Evolutionary conservation across 768 basidiomycete genomes (phyloP).

Genomic region (Termitomyces sp.): DNA sequence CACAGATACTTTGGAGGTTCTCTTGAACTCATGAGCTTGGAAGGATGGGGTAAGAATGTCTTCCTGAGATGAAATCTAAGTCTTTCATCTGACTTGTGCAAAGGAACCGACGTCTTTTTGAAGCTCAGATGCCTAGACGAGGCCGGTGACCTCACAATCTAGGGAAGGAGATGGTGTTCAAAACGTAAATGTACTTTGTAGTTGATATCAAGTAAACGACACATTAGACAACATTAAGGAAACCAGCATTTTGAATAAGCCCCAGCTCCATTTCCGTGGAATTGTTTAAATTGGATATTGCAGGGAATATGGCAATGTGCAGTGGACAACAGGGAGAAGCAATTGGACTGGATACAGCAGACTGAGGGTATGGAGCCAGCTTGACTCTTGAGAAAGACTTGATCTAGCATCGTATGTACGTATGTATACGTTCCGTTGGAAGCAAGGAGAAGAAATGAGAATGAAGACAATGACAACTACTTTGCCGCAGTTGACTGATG

Average conservation of each 20-base stretch:
- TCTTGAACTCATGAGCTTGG: conserved; percentile 75
- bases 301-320: conserved; percentile 30
- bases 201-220: conserved; percentile 1
- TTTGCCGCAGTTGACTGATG: conserved; percentile 41
- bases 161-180: neutral
- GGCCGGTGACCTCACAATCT: conserved; percentile 44
- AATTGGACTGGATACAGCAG: conserved; percentile 34
- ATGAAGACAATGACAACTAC: conserved; percentile 28
- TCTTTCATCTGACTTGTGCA: conserved; percentile 5
- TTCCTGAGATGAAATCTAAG: no score
- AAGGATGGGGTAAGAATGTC: conserved; percentile 73
- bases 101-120: conserved; percentile 50
- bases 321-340: conserved; percentile 35
- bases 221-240: conserved; percentile 6
- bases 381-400: conserved; percentile 24
- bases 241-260: conserved; percentile 5
- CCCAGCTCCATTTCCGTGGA: conserved; percentile 11
- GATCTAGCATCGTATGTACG: conserved; percentile 20
- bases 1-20: conserved; percentile 83
- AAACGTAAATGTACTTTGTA: neutral
- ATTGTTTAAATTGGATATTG: conserved; percentile 34
- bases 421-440: conserved; percentile 20
- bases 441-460: conserved; percentile 18
- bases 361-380: conserved; percentile 43
- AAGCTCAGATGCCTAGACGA: conserved; percentile 51